phyloP scores from a whole-genome alignment of 805 yeast species.

The Wickerhamomyces tratensis region DNA sequence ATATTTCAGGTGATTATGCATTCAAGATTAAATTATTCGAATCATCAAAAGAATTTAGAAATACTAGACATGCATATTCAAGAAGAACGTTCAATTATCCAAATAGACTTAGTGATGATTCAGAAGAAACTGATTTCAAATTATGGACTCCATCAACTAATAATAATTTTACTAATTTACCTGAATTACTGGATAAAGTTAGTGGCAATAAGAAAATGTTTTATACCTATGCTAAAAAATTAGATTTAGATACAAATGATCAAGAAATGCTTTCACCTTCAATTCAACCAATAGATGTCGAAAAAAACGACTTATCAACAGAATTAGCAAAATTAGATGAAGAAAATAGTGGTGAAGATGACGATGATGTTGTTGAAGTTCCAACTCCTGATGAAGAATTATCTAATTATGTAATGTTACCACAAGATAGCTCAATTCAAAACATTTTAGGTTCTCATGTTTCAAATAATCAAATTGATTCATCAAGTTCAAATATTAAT shows the following conservation, averaged over 20 bases:
- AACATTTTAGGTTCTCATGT: background rate
- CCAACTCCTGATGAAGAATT: background rate
- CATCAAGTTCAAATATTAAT: too few species aligned
- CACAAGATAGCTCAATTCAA: background rate
- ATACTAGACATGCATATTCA: constrained; percentile 8
- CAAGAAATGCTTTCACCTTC: background rate
- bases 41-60: constrained; percentile 13
- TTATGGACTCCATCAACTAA: constrained; percentile 35
- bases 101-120: background rate
- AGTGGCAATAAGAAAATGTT: constrained; percentile 17
- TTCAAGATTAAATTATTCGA: constrained; percentile 35
- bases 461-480: background rate
- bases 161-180: constrained; percentile 31
- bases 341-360: constrained; percentile 1
- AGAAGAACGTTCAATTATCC: constrained; percentile 1
- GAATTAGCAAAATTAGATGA: background rate
- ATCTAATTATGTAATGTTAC: background rate
- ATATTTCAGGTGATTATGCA: constrained; percentile 36
- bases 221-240: constrained; percentile 20
- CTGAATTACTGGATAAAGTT: constrained; percentile 24
- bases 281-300: too few species aligned
- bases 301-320: background rate
- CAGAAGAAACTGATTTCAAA: constrained; percentile 7
- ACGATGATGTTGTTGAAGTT: constrained; percentile 1
- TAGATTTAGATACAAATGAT: constrained; percentile 7